phyloP scores from a whole-genome alignment of 257 asterid genomes.

The Ligustrum vulgare region DNA sequence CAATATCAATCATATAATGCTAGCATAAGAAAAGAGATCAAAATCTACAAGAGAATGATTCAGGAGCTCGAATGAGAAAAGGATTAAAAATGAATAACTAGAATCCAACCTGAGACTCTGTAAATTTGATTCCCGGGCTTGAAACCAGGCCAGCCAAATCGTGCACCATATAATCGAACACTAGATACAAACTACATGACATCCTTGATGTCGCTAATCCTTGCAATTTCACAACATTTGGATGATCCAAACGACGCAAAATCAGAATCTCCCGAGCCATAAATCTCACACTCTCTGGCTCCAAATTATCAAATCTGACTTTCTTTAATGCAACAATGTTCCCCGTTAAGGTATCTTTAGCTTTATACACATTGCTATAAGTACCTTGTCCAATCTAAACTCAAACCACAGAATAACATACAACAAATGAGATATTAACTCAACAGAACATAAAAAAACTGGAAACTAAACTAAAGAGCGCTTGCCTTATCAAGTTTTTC shows the following conservation, averaged over 20 bases:
- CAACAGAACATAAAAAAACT: conserved; percentile 17
- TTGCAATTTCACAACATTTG: conserved; percentile 71
- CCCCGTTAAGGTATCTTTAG: conserved; percentile 68
- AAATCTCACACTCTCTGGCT: conserved; percentile 87
- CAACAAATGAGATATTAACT: conserved; percentile 21
- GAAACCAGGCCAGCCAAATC: conserved; percentile 90
- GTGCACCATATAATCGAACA: conserved; percentile 82
- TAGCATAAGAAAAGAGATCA: conserved; percentile 22
- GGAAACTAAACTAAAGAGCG: conserved; percentile 17
- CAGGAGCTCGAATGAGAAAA: background rate
- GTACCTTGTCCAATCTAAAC: conserved; percentile 92
- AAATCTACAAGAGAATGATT: conserved; percentile 15
- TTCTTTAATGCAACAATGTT: conserved; percentile 76
- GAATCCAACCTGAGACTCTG: conserved; percentile 72
- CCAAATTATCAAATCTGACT: conserved; percentile 85
- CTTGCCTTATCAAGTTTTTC: conserved; percentile 81
- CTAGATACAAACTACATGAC: conserved; percentile 86
- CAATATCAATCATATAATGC: conserved; percentile 27
- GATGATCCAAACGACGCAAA: conserved; percentile 86
- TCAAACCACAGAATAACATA: conserved; percentile 21
- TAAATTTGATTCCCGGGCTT: conserved; percentile 68
- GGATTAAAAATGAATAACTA: background rate
- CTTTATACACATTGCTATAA: conserved; percentile 83
- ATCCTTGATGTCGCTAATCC: conserved; percentile 88
- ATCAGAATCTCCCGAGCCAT: conserved; percentile 95